Evolutionary conservation across 1,284 basidiomycete species (phyloP), one percentile per base, ranked within the genome.

Genomic region (Austropuccinia psidii): DNA sequence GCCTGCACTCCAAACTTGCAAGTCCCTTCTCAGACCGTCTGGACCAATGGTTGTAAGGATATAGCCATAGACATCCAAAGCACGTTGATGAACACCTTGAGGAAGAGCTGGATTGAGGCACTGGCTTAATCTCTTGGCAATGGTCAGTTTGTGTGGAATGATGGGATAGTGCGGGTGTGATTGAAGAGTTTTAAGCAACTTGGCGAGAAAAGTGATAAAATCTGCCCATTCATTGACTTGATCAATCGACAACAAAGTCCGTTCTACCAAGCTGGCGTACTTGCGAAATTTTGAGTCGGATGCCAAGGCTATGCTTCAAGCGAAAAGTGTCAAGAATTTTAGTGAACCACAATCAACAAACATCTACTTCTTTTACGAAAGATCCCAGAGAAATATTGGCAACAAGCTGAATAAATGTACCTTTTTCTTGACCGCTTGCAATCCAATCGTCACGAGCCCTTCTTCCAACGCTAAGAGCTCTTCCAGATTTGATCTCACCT

Each of bases 191-290:
- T 98, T 98, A 77, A 97, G 87, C 74, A 99, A 83, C 76, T 94
- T 89, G 78, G 93, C 94, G 79, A 99, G 83, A 82, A 98, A 98
- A 52, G 95, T 90, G 80, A 98, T 98, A 81, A 95, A 98, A 83
- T 99, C 96, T 74, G 96, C 95, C 96, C 96, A 99, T 83, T 99
- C 96, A 75, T 95, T 91, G 75, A 98, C 92, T 79, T 87, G 91
- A 80, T 98, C 94, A 79, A 99, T 98, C 0, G 91, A 89, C 76
- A 89, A 90, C 33, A 99, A 84, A 76, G 90, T 91, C 80, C 90
- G 89, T 80, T 98, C 96, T 66, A 99, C 90, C 77, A 91, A 88
- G 67, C 89, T 86, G 0, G 89, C 85, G 82, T 94, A 98, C 83
- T 97, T 97, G 84, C 91, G 93, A 84, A 89, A 98, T 81, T 94